Conservation (phyloP, 73 alveolate species). For the Tetrahymena borealis region DNA sequence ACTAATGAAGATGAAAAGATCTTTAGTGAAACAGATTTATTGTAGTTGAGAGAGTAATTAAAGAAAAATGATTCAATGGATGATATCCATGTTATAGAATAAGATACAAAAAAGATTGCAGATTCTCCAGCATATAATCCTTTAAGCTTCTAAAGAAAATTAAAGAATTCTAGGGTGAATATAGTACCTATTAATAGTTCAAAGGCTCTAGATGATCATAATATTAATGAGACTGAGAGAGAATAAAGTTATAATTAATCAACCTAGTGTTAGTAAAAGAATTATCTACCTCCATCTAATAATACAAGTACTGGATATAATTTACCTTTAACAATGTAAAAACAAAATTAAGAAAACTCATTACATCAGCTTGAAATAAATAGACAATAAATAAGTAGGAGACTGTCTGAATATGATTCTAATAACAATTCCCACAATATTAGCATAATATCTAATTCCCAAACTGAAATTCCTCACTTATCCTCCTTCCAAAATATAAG, state of each 20-base stretch:
- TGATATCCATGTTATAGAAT: background rate
- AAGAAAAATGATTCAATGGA: background rate
- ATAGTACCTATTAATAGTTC: background rate
- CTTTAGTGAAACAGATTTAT: background rate
- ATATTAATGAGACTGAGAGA: background rate
- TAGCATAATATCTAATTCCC: background rate
- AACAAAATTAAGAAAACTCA: no score
- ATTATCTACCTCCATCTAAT: no score
- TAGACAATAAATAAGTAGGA: no score
- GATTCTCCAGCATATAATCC: background rate
- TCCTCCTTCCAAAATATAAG: background rate
- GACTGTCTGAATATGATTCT: no score
- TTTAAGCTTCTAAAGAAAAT: background rate
- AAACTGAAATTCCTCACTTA: background rate
- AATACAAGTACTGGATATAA: no score
- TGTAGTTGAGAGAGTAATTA: background rate
- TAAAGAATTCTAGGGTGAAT: background rate
- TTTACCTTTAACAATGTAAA: no score
- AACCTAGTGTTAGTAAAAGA: background rate
- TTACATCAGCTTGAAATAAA: no score
- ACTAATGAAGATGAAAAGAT: background rate
- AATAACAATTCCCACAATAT: no score
- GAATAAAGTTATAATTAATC: background rate
- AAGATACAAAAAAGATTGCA: background rate
- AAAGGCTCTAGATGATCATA: background rate